These are phyloP conservation scores for Iodosphaeria phyllophila DNA, from an alignment of 2,329 filamentous ascomycete species.

Conservation along the genomic window DNA sequence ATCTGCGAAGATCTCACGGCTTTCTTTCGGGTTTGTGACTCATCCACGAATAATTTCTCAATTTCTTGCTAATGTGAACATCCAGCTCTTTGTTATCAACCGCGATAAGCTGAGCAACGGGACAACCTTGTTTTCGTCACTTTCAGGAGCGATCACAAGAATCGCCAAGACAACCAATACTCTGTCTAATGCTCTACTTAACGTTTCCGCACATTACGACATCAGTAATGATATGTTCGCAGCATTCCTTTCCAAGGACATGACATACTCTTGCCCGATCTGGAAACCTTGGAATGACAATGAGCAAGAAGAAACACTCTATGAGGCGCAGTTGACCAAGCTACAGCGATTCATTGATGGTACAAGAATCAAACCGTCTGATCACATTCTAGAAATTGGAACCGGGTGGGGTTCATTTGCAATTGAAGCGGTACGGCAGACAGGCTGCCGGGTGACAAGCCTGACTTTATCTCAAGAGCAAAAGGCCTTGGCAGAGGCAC, in stretches of 20 bases:
- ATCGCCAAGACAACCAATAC: constrained; percentile 39
- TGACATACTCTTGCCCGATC: constrained; percentile 59
- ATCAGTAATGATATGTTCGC: constrained; percentile 63
- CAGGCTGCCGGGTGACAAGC: constrained; percentile 49
- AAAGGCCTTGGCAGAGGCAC: constrained; percentile 45
- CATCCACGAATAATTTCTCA: background rate
- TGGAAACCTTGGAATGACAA: constrained; percentile 30
- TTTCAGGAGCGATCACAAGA: constrained; percentile 37
- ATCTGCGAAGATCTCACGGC: constrained; percentile 45
- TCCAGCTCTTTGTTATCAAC: constrained; percentile 51
- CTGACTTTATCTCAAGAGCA: constrained; percentile 52
- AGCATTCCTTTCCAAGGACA: constrained; percentile 54
- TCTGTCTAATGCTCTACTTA: constrained; percentile 37
- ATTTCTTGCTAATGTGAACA: constrained; percentile 9
- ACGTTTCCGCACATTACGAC: constrained; percentile 57
- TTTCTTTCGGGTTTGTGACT: constrained; percentile 41
- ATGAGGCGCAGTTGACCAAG: constrained; percentile 50
- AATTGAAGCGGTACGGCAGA: constrained; percentile 46
- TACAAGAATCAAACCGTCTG: constrained; percentile 39
- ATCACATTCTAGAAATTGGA: constrained; percentile 58
- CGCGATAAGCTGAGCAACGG: constrained; percentile 45
- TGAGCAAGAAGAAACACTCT: constrained; percentile 33
- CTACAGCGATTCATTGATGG: constrained; percentile 46
- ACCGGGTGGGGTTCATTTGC: constrained; percentile 62
- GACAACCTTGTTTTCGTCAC: constrained; percentile 38